Conservation (phyloP, 169 alveolate species). For the Cryptosporidium muris region DNA sequence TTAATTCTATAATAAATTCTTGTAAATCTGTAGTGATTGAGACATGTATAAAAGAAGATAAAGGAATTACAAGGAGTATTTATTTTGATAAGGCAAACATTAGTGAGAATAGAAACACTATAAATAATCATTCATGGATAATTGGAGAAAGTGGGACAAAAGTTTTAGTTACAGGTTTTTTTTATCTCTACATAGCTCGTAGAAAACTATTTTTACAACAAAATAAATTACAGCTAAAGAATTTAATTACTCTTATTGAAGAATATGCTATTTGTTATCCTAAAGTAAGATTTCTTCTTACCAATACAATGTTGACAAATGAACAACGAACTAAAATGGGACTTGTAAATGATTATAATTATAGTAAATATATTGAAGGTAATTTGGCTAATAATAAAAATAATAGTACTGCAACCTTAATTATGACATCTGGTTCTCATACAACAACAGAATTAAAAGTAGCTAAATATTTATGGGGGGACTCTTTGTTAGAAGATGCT, state of each 20-base stretch:
- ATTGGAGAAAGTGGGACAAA: conserved; percentile 28
- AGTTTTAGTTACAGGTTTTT: conserved; percentile 28
- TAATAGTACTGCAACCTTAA: conserved; percentile 1
- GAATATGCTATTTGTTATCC: conserved; percentile 70
- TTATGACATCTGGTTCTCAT: conserved; percentile 34
- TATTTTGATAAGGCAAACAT: conserved; percentile 11
- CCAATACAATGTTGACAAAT: conserved; percentile 32
- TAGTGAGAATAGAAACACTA: background rate
- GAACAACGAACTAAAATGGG: conserved; percentile 30
- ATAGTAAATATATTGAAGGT: background rate
- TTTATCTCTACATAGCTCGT: conserved; percentile 47
- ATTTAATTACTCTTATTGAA: conserved; percentile 29
- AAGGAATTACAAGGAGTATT: background rate
- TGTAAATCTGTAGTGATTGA: conserved; percentile 76
- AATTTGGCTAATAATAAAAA: conserved; percentile 9
- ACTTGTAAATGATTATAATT: background rate
- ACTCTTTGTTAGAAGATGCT: conserved; percentile 34
- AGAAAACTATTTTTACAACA: conserved; percentile 28
- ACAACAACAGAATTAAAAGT: conserved; percentile 32
- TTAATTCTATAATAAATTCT: conserved; percentile 80
- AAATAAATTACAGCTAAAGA: conserved; percentile 29
- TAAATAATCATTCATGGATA: background rate
- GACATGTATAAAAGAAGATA: conserved; percentile 71
- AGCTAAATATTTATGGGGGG: conserved; percentile 63
- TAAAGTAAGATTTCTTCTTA: conserved; percentile 15